A percentile compares a stretch with the other conserved stretches of the same genome.
phyloP scores from a whole-genome alignment of 352 stramenopile genomes.

The Hyphochytrium catenoides region DNA sequence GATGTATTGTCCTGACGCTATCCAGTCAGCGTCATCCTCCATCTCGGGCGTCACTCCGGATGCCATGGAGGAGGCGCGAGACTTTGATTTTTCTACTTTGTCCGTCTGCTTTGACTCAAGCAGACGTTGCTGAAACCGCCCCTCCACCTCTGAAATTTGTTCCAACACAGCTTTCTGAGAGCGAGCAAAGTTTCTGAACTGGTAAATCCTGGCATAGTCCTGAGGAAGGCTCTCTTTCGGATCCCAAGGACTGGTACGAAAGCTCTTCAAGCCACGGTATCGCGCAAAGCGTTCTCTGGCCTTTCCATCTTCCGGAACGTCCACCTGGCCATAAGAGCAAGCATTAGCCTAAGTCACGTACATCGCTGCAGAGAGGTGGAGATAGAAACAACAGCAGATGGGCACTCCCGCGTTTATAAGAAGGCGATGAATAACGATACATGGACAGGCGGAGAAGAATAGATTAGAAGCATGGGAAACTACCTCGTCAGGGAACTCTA shows the following conservation, averaged over 20 bases:
- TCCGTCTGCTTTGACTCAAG: no score
- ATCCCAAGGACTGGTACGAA: constrained; percentile 89
- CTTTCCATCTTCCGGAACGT: constrained; percentile 25
- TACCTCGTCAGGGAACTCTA: constrained; percentile 85
- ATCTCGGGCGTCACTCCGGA: constrained; percentile 45
- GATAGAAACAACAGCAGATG: no score
- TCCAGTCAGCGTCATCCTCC: constrained; percentile 42
- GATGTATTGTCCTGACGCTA: constrained; percentile 78
- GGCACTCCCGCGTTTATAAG: no score
- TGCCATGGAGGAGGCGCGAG: constrained; percentile 23
- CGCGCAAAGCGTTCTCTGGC: constrained; percentile 44
- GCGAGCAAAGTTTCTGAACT: constrained; percentile 83
- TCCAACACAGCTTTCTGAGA: constrained; percentile 75
- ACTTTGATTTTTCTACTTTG: constrained; percentile 21
- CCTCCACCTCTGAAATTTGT: constrained; percentile 37
- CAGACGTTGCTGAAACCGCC: constrained; percentile 30
- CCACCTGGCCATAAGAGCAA: no score
- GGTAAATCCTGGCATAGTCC: constrained; percentile 88
- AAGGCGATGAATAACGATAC: no score
- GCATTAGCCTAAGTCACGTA: no score
- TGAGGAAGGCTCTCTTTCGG: constrained; percentile 92
- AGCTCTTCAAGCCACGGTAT: constrained; percentile 88
- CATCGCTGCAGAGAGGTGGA: no score
- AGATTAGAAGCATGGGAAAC: no score
- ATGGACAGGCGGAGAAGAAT: no score